Base-by-base conservation (phyloP, 2,329 filamentous ascomycete species). In the Arachnomyces sp. region DNA sequence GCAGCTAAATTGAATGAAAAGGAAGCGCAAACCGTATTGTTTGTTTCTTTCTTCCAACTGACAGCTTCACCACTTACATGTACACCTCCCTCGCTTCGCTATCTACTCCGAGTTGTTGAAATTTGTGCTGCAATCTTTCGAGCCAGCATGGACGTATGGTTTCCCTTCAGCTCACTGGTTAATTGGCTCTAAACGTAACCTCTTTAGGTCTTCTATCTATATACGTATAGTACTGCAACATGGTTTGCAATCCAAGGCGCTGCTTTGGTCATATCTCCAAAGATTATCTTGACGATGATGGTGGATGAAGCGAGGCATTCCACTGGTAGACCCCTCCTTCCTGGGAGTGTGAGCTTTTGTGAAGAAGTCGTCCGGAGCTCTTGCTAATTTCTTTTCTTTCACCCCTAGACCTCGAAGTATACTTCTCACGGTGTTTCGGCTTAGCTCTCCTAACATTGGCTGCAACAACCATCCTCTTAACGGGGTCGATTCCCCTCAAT, bases 341-440 rank as follows among this genome's bases (percentile, higher is more conserved):
- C 15, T 37, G 6, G 35, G 16, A n/a, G 4, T 13, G 9, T 29
- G 6, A 34, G 34, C n/a, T n/a, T 7, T n/a, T 29, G 28, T 20
- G 17, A 17, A 20, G 7, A 34, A 30, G 16, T 29, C 40, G 16
- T 16, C 36, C 31, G 30, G 35, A 33, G 13, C 31, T 40, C 16
- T 40, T 15, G 37, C 45, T 46, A 44, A 44, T 38, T 48, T 34
- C 36, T 41, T 41, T 18, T 32, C 9, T 25, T 25, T 25, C 20
- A 5, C 20, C 9, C 12, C 31, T 49, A 77, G 79, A 64, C 16
- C 68, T 86, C 25, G 82, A 88, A 60, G 64, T 75, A 41, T 90
- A 90, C 70, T 80, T 89, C 58, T 78, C 78, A 38, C 81, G 84
- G 31, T 77, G 73, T 18, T 72, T 87, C 1, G 84, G 82, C 47